Evolutionary conservation across 352 stramenopile genomes (phyloP).

Genomic region (Pythium aristosporum): DNA sequence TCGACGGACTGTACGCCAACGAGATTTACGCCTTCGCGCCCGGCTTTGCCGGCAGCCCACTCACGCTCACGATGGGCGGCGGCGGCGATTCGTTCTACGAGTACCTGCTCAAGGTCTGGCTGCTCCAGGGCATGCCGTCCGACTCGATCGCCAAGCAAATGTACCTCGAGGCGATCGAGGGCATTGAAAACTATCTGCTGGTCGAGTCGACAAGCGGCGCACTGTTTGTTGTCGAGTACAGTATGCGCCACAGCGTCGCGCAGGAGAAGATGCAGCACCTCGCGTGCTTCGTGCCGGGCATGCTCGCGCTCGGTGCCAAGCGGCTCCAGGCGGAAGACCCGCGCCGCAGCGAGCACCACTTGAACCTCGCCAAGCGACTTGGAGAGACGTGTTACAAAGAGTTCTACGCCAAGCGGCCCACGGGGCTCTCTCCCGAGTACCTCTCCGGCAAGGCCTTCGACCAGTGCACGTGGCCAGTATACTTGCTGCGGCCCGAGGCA

Average conservation of each 20-base stretch:
- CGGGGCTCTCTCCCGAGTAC: slow-evolving; percentile 92
- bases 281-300: slow-evolving; percentile 94
- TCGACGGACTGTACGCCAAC: slow-evolving; percentile 90
- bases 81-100: slow-evolving; percentile 98
- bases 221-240: slow-evolving; percentile 57
- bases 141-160: slow-evolving; percentile 69
- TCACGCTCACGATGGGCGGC: slow-evolving; percentile 90
- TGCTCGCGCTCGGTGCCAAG: slow-evolving; percentile 87
- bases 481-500: slow-evolving; percentile 95
- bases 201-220: slow-evolving; percentile 50
- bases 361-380: slow-evolving; percentile 86
- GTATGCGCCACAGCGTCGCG: slow-evolving; percentile 31
- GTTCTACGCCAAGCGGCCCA: slow-evolving; percentile 90
- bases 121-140: slow-evolving; percentile 87
- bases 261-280: slow-evolving; percentile 95
- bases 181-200: slow-evolving; percentile 91
- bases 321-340: slow-evolving; percentile 36
- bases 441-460: slow-evolving; percentile 33
- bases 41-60: not conserved
- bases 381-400: slow-evolving; percentile 93
- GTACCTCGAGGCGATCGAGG: slow-evolving; percentile 94
- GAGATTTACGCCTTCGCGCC: slow-evolving; percentile 50
- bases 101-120: slow-evolving; percentile 97
- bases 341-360: slow-evolving; percentile 65
- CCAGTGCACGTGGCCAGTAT: slow-evolving; percentile 58